Percentiles rank a stretch among this genome's conserved stretches.
These are phyloP conservation scores for cucumber (Cucumis sativus) DNA, from an alignment of 306 rosid genomes.

Conservation along the genomic window DNA sequence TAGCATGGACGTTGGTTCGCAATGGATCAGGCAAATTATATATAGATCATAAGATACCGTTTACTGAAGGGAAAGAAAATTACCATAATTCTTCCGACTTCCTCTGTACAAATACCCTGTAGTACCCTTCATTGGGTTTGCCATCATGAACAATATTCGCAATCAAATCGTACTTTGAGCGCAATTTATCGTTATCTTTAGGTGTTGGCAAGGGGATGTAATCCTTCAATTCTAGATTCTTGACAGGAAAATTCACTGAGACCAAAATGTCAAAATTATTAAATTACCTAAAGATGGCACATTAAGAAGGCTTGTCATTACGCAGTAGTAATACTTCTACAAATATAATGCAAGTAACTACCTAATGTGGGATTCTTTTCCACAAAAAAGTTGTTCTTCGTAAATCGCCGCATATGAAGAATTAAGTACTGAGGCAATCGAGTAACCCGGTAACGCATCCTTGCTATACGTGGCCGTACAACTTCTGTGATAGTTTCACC, in stretches of 20 bases:
- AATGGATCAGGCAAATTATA: not conserved
- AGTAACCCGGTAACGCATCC: conserved; percentile 84
- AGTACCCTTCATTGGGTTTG: conserved; percentile 80
- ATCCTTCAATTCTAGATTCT: conserved; percentile 92
- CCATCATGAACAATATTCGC: conserved; percentile 93
- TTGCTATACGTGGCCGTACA: conserved; percentile 81
- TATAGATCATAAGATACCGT: not conserved
- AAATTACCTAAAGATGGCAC: conserved; percentile 3
- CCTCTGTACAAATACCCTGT: conserved; percentile 82
- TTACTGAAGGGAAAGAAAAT: conserved; percentile 1
- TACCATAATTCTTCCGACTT: conserved; percentile 91
- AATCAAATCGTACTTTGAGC: conserved; percentile 77
- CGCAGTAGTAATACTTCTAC: not conserved
- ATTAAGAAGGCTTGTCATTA: not conserved
- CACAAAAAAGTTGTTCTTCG: conserved; percentile 91
- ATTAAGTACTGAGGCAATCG: conserved; percentile 72
- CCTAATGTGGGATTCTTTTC: conserved; percentile 97
- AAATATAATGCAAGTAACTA: conserved; percentile 2
- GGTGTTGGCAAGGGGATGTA: conserved; percentile 85
- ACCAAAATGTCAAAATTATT: conserved; percentile 1
- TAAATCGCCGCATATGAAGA: conserved; percentile 88
- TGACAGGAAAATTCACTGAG: conserved; percentile 90
- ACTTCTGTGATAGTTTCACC: conserved; percentile 90
- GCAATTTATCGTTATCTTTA: conserved; percentile 52
- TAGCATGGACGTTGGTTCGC: not conserved